Conservation (phyloP, 441 rosid species). For the Bocquillonia castaneifolia region DNA sequence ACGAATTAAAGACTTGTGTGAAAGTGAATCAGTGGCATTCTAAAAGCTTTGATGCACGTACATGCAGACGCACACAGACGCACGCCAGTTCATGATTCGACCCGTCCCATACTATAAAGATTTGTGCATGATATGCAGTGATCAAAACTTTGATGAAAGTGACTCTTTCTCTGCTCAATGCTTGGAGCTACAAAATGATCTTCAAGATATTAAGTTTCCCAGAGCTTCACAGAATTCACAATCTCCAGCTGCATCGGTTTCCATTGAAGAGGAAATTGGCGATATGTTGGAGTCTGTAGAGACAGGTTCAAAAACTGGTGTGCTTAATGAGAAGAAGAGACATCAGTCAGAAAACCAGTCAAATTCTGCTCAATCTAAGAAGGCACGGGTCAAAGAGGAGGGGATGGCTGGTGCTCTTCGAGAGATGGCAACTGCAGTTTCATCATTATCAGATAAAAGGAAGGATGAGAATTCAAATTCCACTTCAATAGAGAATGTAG, state of each 20-base stretch:
- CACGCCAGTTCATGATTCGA: slow-evolving; percentile 77
- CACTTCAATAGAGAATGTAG: slow-evolving; percentile 46
- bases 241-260: slow-evolving; percentile 36
- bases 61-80: slow-evolving; percentile 60
- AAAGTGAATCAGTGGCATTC: not conserved
- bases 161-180: slow-evolving; percentile 49
- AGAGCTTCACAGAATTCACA: slow-evolving; percentile 26
- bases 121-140: slow-evolving; percentile 56
- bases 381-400: slow-evolving; percentile 34
- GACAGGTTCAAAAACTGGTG: slow-evolving; percentile 23
- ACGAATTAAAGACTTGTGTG: not conserved
- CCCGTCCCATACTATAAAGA: slow-evolving; percentile 83
- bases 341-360: slow-evolving; percentile 38
- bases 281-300: slow-evolving; percentile 24
- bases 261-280: slow-evolving; percentile 42
- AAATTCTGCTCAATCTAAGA: slow-evolving; percentile 34
- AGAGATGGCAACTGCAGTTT: slow-evolving; percentile 37
- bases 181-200: slow-evolving; percentile 46
- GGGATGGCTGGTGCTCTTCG: slow-evolving; percentile 20
- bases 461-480: slow-evolving; percentile 30
- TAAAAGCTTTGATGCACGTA: slow-evolving; percentile 14
- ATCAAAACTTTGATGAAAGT: slow-evolving; percentile 40
- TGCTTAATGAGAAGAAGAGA: slow-evolving; percentile 36
- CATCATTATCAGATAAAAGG: slow-evolving; percentile 30
- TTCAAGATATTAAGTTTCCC: slow-evolving; percentile 30